These are phyloP conservation scores for Cercospora brassicicola DNA, from an alignment of 2,329 filamentous ascomycete species.

Conservation along the genomic window DNA sequence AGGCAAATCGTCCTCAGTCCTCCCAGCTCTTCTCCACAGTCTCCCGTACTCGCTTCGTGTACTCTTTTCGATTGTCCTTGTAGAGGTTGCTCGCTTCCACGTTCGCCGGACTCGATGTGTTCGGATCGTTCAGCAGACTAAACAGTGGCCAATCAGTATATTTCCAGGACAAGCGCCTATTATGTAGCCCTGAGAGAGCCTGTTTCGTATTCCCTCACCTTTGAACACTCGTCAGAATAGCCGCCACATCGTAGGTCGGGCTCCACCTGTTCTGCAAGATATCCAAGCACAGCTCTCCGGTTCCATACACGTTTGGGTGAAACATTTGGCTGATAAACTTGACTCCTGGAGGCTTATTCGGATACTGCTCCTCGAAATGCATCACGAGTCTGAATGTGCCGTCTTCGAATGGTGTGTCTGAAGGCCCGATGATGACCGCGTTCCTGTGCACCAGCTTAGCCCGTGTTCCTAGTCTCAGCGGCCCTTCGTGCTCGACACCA, in stretches of 20 bases:
- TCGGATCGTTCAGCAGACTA: slow-evolving; percentile 94
- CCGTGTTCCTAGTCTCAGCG: background rate
- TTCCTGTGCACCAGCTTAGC: slow-evolving; percentile 64
- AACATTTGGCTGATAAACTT: slow-evolving; percentile 99
- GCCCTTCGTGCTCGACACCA: background rate
- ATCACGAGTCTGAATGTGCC: slow-evolving; percentile 96
- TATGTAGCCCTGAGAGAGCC: background rate
- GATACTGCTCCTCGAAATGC: slow-evolving; percentile 99
- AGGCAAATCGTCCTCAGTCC: slow-evolving; percentile 49
- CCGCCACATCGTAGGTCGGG: slow-evolving; percentile 96
- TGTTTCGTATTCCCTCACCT: slow-evolving; percentile 58
- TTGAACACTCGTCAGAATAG: slow-evolving; percentile 95
- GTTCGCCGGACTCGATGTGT: slow-evolving; percentile 96
- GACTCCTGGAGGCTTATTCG: slow-evolving; percentile 95
- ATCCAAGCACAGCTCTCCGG: slow-evolving; percentile 91
- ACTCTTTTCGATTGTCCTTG: slow-evolving; percentile 96
- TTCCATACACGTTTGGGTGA: slow-evolving; percentile 97
- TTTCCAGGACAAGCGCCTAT: background rate
- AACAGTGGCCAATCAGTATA: background rate
- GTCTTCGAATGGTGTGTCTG: slow-evolving; percentile 96
- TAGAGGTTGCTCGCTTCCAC: slow-evolving; percentile 97
- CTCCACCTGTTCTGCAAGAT: slow-evolving; percentile 98
- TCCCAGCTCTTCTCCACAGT: slow-evolving; percentile 99
- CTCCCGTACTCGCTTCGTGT: slow-evolving; percentile 90
- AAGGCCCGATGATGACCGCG: slow-evolving; percentile 94